Base-by-base conservation (phyloP, 352 stramenopile species). In the Phytophthora colocasiae region DNA sequence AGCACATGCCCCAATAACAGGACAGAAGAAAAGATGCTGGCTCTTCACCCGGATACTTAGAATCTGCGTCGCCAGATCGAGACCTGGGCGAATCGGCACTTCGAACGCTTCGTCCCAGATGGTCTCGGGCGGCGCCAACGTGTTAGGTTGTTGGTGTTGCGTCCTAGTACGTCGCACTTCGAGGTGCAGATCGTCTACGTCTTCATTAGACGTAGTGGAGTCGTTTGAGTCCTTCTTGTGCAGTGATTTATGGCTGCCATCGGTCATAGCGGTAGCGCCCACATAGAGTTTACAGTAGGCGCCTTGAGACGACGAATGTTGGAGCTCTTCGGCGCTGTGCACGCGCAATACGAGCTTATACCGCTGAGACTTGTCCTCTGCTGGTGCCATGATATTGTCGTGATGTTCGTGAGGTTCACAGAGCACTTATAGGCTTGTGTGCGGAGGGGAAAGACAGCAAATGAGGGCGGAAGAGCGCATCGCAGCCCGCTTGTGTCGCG, bases 261-360 rank as follows among this genome's bases (percentile, higher is more conserved):
- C 70, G 19, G 76, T 63, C 76, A 88, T 80, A 24, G 72, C 32
- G n/a, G 69, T 69, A 17, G 80, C 58, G 27, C 80, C 78, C 19
- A 91, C 55, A 44, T 91, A 91, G 22, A 91, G 69, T 49, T 91
- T 91, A 66, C 80, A 89, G 58, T 91, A 91, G 1, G 80, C 69
- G 41, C 81, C 81, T n/a, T 85, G 78, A 3, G 78, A 87, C 22
- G 71, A 85, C 26, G 72, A 80, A 48, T 76, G 66, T 29, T 76
- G 66, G 43, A 91, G 60, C 34, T 78, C 63, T 56, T 81, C 73
- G 32, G 73, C 82, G 58, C 77, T 85, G 69, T 86, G 67, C 17
- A 91, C 75, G 34, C 80, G 79, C 41, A 91, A 52, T 48, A 88
- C 62, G 27, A 91, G 64, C 60, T 85, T 85, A 56, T 62, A 72